Evolutionary conservation across 2,329 filamentous ascomycete species (phyloP), one percentile per base, ranked within the genome.

Genomic region (Hypoxylon sp.): DNA sequence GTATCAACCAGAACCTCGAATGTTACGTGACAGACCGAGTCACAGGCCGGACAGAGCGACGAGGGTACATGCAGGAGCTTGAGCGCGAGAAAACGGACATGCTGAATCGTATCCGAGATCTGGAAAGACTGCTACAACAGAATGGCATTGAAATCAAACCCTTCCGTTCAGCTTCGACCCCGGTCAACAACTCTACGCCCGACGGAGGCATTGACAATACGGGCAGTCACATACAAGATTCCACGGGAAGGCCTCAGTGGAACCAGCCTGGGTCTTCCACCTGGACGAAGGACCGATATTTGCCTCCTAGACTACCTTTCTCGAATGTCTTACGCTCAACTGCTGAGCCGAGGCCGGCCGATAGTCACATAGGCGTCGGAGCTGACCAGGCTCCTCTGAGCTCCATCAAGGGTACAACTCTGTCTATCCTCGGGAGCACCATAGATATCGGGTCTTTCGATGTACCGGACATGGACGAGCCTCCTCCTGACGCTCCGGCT

Each of bases 1-100:
- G 93, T 80, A 81, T 87, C 71, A 89, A 91, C 78, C 91, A 92
- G 75, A 89, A 88, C 68, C 87, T 91, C 72, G 87, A 92, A 74
- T 97, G 93, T 80, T 90, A 87, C 79, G 93, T 93, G 56, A 97
- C 93, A 61, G 93, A 97, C 78, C 89, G 93, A 72, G 93, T 96
- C 74, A 94, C 92, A 2, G 92, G 93, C 62, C 89, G 91, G 67
- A 92, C 93, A 52, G 91, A 92, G 64, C 87, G 89, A 61, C 85
- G 93, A 72, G 93, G 93, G 55, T 93, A 95, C 73, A 83, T 92
- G 69, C 90, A 94, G 75, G 86, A 89, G 71, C 82, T 96, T 59
- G 92, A 97, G 78, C 84, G 86, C 64, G 88, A 93, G 74, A 89
- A 90, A 77, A 81, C 79, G n/a, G 85, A 85, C 70, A 86, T 95